Evolutionary conservation across 108 stramenopile species (phyloP).

Genomic region (Tribonema minus): DNA sequence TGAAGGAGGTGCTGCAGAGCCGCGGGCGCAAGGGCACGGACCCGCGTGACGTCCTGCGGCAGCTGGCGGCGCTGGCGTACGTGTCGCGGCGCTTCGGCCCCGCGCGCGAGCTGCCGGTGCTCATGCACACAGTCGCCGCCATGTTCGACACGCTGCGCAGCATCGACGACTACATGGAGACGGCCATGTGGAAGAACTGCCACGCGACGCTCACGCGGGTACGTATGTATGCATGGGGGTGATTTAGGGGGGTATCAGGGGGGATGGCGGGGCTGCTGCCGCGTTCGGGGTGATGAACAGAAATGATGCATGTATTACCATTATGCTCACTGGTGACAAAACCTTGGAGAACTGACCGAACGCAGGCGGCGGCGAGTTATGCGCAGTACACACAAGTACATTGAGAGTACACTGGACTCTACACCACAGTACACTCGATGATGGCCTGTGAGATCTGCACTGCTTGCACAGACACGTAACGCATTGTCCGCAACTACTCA

Average conservation of each 20-base stretch:
- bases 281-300: not conserved
- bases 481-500: too few species aligned
- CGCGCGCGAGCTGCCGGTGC: constrained; percentile 80
- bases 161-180: constrained; percentile 95
- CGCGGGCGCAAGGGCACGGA: constrained; percentile 85
- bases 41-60: constrained; percentile 61
- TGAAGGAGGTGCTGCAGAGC: constrained; percentile 73
- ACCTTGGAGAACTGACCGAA: not conserved
- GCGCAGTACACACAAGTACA: too few species aligned
- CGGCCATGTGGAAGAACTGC: constrained; percentile 82
- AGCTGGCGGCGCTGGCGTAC: constrained; percentile 76
- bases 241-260: too few species aligned
- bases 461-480: too few species aligned
- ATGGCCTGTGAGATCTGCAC: too few species aligned
- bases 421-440: too few species aligned
- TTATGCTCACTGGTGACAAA: not conserved
- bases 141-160: constrained; percentile 85
- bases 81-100: constrained; percentile 76
- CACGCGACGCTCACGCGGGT: constrained; percentile 71
- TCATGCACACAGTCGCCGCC: constrained; percentile 88
- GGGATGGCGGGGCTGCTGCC: not conserved
- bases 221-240: too few species aligned
- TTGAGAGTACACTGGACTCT: too few species aligned
- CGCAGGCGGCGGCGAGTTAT: too few species aligned
- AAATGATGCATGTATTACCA: not conserved